Evolutionary conservation across 768 basidiomycete species (phyloP), one percentile per base, ranked within the genome.

Genomic region (Termitomyces heimii): DNA sequence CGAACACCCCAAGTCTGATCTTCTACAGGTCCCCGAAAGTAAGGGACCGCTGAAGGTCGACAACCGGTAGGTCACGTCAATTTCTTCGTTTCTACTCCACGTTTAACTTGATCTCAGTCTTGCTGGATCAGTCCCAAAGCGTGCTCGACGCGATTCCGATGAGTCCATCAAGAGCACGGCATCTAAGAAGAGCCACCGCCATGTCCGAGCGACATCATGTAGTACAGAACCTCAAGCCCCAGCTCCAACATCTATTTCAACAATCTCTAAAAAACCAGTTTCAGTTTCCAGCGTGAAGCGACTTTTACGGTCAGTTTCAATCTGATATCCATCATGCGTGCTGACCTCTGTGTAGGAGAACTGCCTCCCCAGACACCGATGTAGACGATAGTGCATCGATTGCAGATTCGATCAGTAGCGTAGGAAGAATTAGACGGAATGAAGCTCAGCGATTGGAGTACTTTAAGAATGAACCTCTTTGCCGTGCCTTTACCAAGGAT

Each of bases 371-470:
- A 16, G 77, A 77, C 20, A 68, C 68, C n/a, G 76, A 77, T 44
- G 65, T 70, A 10, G 79, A 81, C 57, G 83, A 85, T 59, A 71
- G 68, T 39, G 73, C 71, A 6, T 85, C 84, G 5, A 69, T 84
- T 29, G 77, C 82, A 4, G 84, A 83, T 58, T 84, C 83, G 3
- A 71, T 73, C 5, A 70, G 73, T 56, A 74, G 75, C 56, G 65
- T 66, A 54, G 65, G 66, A 55, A 67, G 70, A 9, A 76, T 80
- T 39, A 81, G 83, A 37, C 82, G 84, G 56, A 81, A 75, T 24
- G 86, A 86, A 70, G 69, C 72, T 8, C 85, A 88, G 61, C 82
- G 88, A 29, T 76, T 82, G 37, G 76, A 83, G 63, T 84, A 84
- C 67, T 82, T 85, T 67, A 78, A 79, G 59, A 82, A 84, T 58